phyloP scores from a whole-genome alignment of 2,329 filamentous ascomycete species.

The Onygena corvina region DNA sequence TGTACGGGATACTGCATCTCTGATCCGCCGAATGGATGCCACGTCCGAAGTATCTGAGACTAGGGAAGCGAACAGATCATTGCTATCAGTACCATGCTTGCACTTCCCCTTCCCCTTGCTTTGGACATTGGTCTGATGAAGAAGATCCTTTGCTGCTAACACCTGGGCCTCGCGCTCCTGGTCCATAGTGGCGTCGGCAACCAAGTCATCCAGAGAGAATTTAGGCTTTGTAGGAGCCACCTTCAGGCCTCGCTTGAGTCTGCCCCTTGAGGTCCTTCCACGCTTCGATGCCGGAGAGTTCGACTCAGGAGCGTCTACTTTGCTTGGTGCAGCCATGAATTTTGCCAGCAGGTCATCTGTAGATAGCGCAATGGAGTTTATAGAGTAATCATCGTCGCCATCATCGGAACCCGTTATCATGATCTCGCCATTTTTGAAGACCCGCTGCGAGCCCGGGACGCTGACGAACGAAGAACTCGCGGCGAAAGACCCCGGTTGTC shows the following conservation, averaged over 20 bases:
- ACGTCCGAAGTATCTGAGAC: constrained; percentile 36
- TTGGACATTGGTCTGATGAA: constrained; percentile 12
- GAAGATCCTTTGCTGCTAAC: constrained; percentile 25
- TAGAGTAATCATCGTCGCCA: constrained; percentile 48
- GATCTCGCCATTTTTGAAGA: constrained; percentile 42
- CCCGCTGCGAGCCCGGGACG: constrained; percentile 12
- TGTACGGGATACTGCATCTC: constrained; percentile 48
- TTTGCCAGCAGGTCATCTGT: constrained; percentile 41
- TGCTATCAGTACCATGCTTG: constrained; percentile 18
- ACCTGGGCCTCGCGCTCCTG: constrained; percentile 46
- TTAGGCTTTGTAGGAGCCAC: constrained; percentile 44
- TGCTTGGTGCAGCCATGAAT: constrained; percentile 18
- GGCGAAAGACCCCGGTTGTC: not conserved
- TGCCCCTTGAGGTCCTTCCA: constrained; percentile 9
- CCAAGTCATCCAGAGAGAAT: constrained; percentile 51
- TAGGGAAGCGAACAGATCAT: constrained; percentile 33
- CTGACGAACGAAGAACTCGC: constrained; percentile 10
- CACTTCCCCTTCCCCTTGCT: constrained; percentile 9
- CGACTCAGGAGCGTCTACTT: constrained; percentile 10
- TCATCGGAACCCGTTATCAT: constrained; percentile 58
- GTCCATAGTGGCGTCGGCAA: constrained; percentile 48
- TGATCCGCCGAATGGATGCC: constrained; percentile 37
- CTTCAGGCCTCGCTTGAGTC: constrained; percentile 19
- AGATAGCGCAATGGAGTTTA: constrained; percentile 40
- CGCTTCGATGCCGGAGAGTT: constrained; percentile 12